Evolutionary conservation across 192 early-diverging fungal species (phyloP).

Genomic region (Mortierella antarctica): DNA sequence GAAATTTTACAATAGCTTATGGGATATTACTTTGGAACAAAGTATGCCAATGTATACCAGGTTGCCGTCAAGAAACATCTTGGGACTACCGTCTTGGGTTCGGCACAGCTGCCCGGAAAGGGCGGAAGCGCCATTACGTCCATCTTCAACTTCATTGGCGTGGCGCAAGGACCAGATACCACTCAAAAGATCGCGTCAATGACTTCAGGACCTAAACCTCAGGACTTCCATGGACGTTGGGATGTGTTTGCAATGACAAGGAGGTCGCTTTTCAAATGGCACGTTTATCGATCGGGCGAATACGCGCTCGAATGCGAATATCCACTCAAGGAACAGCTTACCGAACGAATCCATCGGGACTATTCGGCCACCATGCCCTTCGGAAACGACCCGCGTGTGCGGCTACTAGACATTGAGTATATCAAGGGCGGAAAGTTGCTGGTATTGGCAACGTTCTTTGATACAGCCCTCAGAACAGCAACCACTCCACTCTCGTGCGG

Average conservation of each 20-base stretch:
- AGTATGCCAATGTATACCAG: conserved; percentile 22
- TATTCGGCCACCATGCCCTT: conserved; percentile 15
- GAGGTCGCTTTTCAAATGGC: conserved; percentile 33
- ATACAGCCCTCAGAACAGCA: neutral
- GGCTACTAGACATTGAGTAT: conserved; percentile 37
- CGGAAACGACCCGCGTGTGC: conserved; percentile 30
- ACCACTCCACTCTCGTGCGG: conserved; percentile 29
- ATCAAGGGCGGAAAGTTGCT: conserved; percentile 41
- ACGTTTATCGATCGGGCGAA: conserved; percentile 37
- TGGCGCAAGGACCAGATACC: conserved; percentile 21
- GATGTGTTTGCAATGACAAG: conserved; percentile 39
- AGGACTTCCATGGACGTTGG: conserved; percentile 43
- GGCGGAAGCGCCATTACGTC: conserved; percentile 25
- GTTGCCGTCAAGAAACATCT: conserved; percentile 30
- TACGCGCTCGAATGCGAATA: conserved; percentile 17
- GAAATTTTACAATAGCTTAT: conserved; percentile 22
- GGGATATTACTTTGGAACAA: conserved; percentile 44
- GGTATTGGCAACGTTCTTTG: conserved; percentile 36
- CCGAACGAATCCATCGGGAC: conserved; percentile 28
- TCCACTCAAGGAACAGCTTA: conserved; percentile 27
- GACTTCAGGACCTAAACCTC: conserved; percentile 47
- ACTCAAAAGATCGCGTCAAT: conserved; percentile 32
- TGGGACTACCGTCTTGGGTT: conserved; percentile 12
- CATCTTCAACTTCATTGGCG: conserved; percentile 40
- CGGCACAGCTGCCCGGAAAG: conserved; percentile 17